These are phyloP conservation scores for Phytophthora cactorum DNA, from an alignment of 352 stramenopile genomes.

Conservation along the genomic window DNA sequence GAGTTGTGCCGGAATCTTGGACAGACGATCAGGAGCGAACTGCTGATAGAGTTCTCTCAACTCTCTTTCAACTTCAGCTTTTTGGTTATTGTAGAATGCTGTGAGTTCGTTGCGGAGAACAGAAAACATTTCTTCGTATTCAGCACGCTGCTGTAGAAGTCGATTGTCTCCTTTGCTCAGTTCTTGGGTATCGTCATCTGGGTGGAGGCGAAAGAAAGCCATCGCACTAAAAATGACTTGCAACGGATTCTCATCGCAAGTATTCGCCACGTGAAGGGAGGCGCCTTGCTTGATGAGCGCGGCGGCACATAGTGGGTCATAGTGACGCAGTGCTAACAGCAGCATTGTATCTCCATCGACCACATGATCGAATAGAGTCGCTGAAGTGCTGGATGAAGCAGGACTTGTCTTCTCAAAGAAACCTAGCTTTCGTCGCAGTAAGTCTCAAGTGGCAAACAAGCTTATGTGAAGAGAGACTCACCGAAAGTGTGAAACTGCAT, in stretches of 20 bases:
- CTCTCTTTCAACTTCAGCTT: conserved; percentile 25
- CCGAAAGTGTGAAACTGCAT: conserved; percentile 62
- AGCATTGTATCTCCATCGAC: conserved; percentile 63
- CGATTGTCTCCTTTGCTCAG: not conserved
- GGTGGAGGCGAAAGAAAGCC: conserved; percentile 36
- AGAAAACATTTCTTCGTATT: conserved; percentile 47
- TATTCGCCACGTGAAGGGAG: conserved; percentile 42
- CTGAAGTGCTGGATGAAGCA: conserved; percentile 4
- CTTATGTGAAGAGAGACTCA: conserved; percentile 11
- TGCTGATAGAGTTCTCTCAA: conserved; percentile 51
- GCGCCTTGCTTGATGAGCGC: conserved; percentile 42
- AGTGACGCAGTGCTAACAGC: conserved; percentile 49
- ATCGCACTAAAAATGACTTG: conserved; percentile 43
- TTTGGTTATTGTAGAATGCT: conserved; percentile 38
- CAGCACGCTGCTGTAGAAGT: conserved; percentile 19
- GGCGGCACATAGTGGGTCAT: conserved; percentile 41
- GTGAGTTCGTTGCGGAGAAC: conserved; percentile 33
- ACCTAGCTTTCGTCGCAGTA: conserved; percentile 27
- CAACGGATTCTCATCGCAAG: conserved; percentile 38
- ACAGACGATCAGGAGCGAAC: conserved; percentile 56
- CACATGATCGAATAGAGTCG: conserved; percentile 44
- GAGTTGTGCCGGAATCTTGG: conserved; percentile 60
- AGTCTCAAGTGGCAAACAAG: not conserved
- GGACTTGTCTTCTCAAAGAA: conserved; percentile 51
- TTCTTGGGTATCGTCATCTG: conserved; percentile 14